A percentile compares a stretch with the other conserved stretches of the same genome.
Evolutionary conservation across 495 filamentous ascomycete genomes (phyloP).

Genomic region (Baudoinia panamericana): DNA sequence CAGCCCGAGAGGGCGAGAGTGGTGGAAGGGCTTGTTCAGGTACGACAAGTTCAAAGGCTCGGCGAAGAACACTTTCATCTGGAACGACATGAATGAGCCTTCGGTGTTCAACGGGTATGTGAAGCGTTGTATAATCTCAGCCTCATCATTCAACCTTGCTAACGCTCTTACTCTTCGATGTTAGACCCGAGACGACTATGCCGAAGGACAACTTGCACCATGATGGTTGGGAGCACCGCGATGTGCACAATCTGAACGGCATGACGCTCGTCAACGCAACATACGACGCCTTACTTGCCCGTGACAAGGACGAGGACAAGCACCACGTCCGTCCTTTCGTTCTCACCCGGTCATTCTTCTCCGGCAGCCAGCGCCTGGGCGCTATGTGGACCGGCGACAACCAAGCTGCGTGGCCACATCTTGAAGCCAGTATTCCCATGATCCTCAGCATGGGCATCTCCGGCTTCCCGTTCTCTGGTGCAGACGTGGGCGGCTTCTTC

Average conservation of each 20-base stretch:
- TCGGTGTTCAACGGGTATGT: constrained; percentile 99
- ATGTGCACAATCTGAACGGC: constrained; percentile 90
- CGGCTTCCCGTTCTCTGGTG: constrained; percentile 87
- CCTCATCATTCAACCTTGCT: too few relatives aligned
- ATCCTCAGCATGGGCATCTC: constrained; percentile 79
- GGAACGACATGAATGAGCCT: constrained; percentile 99
- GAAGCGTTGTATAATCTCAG: too few relatives aligned
- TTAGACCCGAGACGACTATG: constrained; percentile 92
- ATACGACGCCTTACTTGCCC: constrained; percentile 63
- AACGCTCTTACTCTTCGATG: too few relatives aligned
- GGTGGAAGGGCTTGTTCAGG: constrained; percentile 82
- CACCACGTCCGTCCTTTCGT: constrained; percentile 57
- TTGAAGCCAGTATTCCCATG: constrained; percentile 79
- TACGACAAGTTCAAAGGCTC: constrained; percentile 77
- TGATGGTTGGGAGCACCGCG: constrained; percentile 90
- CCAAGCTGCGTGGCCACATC: constrained; percentile 82
- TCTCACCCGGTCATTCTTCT: constrained; percentile 80
- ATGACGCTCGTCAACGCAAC: constrained; percentile 91
- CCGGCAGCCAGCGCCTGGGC: constrained; percentile 74
- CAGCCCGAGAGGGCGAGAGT: constrained; percentile 69
- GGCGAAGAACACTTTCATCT: constrained; percentile 73
- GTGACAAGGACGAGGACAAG: constrained; percentile 62
- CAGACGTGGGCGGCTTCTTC: constrained; percentile 96
- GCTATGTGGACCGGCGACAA: constrained; percentile 99
- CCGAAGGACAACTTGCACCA: constrained; percentile 92